Percentiles rank a stretch among this genome's conserved stretches.
phyloP scores from a whole-genome alignment of 441 rosid genomes.

The Jatropha podagrica region DNA sequence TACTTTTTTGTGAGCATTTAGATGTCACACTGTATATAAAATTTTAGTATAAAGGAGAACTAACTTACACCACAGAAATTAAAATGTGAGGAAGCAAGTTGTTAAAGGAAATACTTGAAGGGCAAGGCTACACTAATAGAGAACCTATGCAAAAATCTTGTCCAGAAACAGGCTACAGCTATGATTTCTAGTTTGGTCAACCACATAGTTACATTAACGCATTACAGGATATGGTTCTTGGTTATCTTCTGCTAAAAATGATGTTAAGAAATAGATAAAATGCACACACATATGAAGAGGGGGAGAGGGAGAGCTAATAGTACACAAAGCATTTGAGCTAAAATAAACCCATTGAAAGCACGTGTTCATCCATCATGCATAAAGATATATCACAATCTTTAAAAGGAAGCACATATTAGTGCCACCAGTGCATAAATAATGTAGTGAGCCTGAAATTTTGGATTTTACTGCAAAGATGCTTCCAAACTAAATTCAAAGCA shows the following conservation, averaged over 20 bases:
- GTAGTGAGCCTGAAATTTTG: background rate
- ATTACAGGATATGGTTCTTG: background rate
- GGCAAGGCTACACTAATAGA: background rate
- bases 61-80: background rate
- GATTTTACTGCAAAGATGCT: background rate
- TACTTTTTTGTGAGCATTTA: background rate
- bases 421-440: background rate
- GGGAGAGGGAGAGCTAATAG: background rate
- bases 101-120: background rate
- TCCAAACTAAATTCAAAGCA: conserved; percentile 14
- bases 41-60: background rate
- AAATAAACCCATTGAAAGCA: background rate
- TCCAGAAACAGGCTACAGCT: background rate
- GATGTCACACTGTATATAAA: background rate
- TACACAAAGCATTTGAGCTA: background rate
- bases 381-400: background rate
- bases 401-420: background rate
- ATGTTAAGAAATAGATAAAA: background rate
- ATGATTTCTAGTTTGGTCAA: background rate
- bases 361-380: background rate
- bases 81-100: background rate
- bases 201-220: background rate
- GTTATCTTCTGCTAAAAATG: background rate
- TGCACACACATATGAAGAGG: background rate
- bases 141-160: background rate